Evolutionary conservation across 768 basidiomycete species (phyloP), one percentile per base, ranked within the genome.

Genomic region (Hemileccinum impolitum): DNA sequence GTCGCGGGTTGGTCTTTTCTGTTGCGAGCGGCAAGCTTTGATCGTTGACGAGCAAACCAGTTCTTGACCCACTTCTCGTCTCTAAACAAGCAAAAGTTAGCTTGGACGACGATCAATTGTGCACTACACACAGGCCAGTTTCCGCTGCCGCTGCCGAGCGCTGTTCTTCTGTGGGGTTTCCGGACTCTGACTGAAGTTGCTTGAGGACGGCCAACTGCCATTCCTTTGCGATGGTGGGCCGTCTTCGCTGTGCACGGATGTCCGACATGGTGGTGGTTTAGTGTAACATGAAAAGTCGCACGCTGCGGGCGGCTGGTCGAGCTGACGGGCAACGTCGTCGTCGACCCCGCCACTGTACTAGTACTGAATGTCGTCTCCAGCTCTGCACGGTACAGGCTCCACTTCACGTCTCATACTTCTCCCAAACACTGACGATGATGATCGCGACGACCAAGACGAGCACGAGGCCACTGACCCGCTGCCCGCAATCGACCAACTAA

Each of bases 391-490:
- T 39, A 57, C 65, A 46, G 68, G 67, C 52, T 73, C 76, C 3
- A 71, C 77, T 31, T 71, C 84, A 13, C 81, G 80, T 15, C 77
- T 87, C 40, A 77, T 87, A 45, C 78, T 87, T 26, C 77, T 85
- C 31, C 80, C 81, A 41, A 73, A 83, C 59, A 68, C 71, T 13
- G 79, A 81, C 19, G 73, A 75, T 45, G 51, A 28, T n/a, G 57
- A 63, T 44, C 59, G 17, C 17, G 36, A 19, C 50, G 76, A 80
- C n/a, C 64, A 69, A 3, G 51, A 58, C 31, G 54, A 57, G 7
- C 65, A 71, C 48, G 76, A 76, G 50, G 72, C 75, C 26, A 39
- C 50, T 8, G 43, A 45, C 11, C 26, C 47, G 17, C 56, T 48
- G 4, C 37, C 52, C 14, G 47, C 23, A 38, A 31, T 48, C 45